Base-by-base conservation (phyloP, 768 basidiomycete genomes). In the Tricholoma saponaceum region DNA sequence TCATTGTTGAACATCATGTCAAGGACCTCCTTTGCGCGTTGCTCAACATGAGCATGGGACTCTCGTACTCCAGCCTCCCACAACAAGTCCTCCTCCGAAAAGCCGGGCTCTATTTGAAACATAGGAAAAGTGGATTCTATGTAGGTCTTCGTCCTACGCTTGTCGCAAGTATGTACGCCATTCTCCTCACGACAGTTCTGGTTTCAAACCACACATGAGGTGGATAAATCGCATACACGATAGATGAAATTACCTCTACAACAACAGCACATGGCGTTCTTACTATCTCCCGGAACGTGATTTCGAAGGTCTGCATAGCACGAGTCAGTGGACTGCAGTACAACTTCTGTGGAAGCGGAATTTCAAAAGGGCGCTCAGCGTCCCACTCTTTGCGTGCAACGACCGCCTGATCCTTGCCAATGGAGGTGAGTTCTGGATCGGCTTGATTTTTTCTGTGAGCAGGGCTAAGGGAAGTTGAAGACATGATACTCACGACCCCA, bases 141-240 rank as follows among this genome's bases (percentile, higher is more conserved):
- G 54, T 80, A 76, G 0, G 80, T 74, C 30, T 70, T 74, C 2
- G 76, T 73, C 18, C 75, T 74, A 13, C 89, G 80, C 60, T 80
- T 79, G 68, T 92, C 89, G 63, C 87, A 90, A 0, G 88, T 89
- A 58, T 90, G 87, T 1, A 81, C 77, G 0, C 88, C 83, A 58
- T 82, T 80, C 58, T 77, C 77, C 67, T 92, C 90, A 28, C 89
- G 81, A 50, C 83, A 79, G 58, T 86, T 79, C 90, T 91, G 56
- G 46, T 13, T 41, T 44, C 22, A 8, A 13, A 58, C 37, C 10
- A 28, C 5, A 47, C 25, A 28, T n/a, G 20, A 50, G 50, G 55
- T 51, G 28, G 10, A 23, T 30, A 26, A 52, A 3, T 20, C 18
- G 16, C 16, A 12, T 18, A 53, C 14, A 13, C n/a, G 1, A 28